Evolutionary conservation across 352 stramenopile species (phyloP).

Genomic region (Globisporangium perplexum): DNA sequence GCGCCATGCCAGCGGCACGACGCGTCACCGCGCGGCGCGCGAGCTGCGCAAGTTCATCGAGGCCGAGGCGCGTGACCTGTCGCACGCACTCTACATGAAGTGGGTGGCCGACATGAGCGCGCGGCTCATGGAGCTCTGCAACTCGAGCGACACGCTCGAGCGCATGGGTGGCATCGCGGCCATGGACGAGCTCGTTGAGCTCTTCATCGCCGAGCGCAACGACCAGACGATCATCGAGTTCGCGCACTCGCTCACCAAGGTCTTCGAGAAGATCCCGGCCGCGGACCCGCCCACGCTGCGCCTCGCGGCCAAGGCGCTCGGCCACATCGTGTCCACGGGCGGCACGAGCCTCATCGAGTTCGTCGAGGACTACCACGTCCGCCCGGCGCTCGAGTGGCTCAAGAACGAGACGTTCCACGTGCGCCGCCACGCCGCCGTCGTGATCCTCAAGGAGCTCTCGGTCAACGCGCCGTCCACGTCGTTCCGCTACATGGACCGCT

Average conservation of each 20-base stretch:
- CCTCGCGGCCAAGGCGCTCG: constrained; percentile 69
- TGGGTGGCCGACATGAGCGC: constrained; percentile 81
- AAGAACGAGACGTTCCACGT: constrained; percentile 89
- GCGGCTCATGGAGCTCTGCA: constrained; percentile 81
- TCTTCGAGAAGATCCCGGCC: constrained; percentile 84
- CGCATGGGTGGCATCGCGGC: constrained; percentile 82
- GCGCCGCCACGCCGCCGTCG: constrained; percentile 73
- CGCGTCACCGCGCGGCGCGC: constrained; percentile 60
- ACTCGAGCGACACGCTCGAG: constrained; percentile 67
- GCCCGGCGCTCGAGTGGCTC: constrained; percentile 82
- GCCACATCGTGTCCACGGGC: constrained; percentile 84
- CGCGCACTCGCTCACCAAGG: constrained; percentile 78
- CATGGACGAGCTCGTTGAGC: constrained; percentile 87
- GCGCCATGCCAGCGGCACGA: constrained; percentile 54
- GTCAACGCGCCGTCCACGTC: constrained; percentile 83
- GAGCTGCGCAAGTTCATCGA: constrained; percentile 81
- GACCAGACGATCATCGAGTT: constrained; percentile 90
- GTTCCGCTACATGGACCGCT: constrained; percentile 86
- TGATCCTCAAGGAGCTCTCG: constrained; percentile 84
- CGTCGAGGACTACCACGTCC: constrained; percentile 86
- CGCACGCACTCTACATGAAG: constrained; percentile 82
- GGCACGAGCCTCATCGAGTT: constrained; percentile 86
- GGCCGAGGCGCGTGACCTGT: constrained; percentile 81
- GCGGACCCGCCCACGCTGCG: constrained; percentile 69
- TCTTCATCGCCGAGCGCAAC: constrained; percentile 86